Evolutionary conservation across 1,284 basidiomycete genomes (phyloP), one percentile per base, ranked within the genome.

Genomic region (Heterobasidion parviporum): DNA sequence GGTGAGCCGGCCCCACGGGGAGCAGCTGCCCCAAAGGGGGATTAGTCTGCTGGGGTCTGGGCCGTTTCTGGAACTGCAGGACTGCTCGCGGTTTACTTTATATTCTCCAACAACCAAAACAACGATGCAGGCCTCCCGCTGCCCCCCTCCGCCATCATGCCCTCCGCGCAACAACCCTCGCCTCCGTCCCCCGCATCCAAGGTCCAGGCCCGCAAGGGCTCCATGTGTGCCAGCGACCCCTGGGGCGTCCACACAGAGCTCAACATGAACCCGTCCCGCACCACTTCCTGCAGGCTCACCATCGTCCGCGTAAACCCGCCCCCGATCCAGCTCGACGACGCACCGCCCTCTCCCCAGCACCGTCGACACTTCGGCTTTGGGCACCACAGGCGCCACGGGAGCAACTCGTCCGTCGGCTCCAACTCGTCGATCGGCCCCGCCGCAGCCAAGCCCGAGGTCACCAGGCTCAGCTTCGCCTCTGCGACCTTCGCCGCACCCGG

Each of bases 141-240:
- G 32, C 26, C 26, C 48, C 26, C 48, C n/a, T 56, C 58, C n/a
- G 58, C 58, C 7, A 26, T 3, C 26, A 26, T 26, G 52, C 54
- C 16, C 52, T 38, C 35, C 54, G 50, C 10, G 58, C 12, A 44
- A n/a, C 59, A 47, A 45, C 56, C 18, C 51, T 46, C 49, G 26
- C 26, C 26, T 26, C 3, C 26, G 26, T 52, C 69, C 1, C 59
- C 62, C 8, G 60, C 68, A 15, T 70, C 72, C 54, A 73, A 79
- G 54, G 74, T 88, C 33, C 74, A 77, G 32, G 66, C 75, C 6
- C 76, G 88, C 34, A 75, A 85, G 43, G 87, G 87, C 16, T 89
- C 87, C 1, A 68, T 77, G 32, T 74, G 79, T 38, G 87, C 88
- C 0, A 68, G 76, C 1, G 87, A 90, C 65, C 87, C 87, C 0